phyloP scores from a whole-genome alignment of 129 eudicot species.

The Escallonia herrerae region DNA sequence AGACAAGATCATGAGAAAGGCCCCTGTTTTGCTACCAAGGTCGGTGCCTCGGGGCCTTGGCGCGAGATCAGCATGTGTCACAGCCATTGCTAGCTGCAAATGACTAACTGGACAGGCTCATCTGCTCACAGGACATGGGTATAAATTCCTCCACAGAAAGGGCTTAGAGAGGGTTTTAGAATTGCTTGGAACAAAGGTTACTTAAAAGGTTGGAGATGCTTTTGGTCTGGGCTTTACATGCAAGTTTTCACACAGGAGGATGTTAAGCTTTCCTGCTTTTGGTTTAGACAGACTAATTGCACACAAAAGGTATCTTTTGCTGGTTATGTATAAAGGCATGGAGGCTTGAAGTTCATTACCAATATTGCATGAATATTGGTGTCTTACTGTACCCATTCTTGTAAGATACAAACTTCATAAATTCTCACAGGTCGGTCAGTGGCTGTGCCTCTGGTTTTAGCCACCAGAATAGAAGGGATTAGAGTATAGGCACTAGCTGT shows the following conservation, averaged over 20 bases:
- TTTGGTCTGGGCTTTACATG: constrained; percentile 28
- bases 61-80: constrained; percentile 89
- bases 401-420: background rate
- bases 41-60: constrained; percentile 43
- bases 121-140: background rate
- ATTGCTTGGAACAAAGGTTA: constrained; percentile 97
- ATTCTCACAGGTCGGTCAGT: background rate
- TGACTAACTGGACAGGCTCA: too few relatives aligned
- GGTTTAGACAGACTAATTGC: constrained; percentile 7
- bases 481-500: background rate
- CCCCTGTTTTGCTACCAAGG: constrained; percentile 67
- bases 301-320: background rate
- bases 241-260: constrained; percentile 21
- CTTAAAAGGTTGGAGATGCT: constrained; percentile 82
- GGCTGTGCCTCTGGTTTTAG: background rate
- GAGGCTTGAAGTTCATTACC: too few relatives aligned
- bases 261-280: constrained; percentile 9
- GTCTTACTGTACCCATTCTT: background rate
- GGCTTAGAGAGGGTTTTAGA: constrained; percentile 38
- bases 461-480: background rate
- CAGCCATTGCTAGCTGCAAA: constrained; percentile 33
- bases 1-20: constrained; percentile 51
- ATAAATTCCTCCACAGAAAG: background rate
- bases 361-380: too few relatives aligned
- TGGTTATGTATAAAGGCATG: background rate